Evolutionary conservation across 1,284 basidiomycete species (phyloP), one percentile per base, ranked within the genome.

Genomic region (Fomitopsis palustris): DNA sequence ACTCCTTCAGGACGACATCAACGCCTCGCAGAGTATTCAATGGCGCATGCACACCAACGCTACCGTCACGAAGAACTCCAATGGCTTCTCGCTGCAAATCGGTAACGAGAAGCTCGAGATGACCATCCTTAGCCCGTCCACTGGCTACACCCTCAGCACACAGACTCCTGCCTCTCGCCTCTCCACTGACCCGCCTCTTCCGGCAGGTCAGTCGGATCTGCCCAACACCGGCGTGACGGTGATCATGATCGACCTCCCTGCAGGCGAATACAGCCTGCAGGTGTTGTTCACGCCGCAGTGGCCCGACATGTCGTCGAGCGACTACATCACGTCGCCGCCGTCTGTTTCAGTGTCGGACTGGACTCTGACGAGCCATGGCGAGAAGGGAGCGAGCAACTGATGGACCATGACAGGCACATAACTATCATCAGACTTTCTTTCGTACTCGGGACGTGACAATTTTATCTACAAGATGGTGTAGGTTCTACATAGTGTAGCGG

Each of bases 41-140:
- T 98, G 96, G 96, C 86, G 95, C 53, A 93, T 95, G 81, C 96
- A 99, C 75, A 98, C 97, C 62, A 99, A 96, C 70, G 90, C 87
- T 39, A 87, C 86, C 5, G 75, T 87, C 23, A 58, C 65, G 14
- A 67, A 85, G 56, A 67, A 76, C 60, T 64, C 72, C 1, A 88
- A 87, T 2, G 74, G 78, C 6, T 84, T 82, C 19, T 89, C 86
- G 1, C 77, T 96, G 61, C 75, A 72, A 17, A 81, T 92, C 58
- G 87, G 83, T 58, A 85, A 81, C 33, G 77, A 76, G 65, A 83
- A 75, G 54, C 66, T 85, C 72, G 67, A 72, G 59, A 78, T 84
- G 66, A 61, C 74, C 62, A 74, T 88, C 23, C 67, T 90, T 63
- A 84, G 83, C 66, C 74, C 88, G 14, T 83, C 87, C 1, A 64